Evolutionary conservation across 306 rosid species (phyloP).

Genomic region (Coriaria nepalensis): DNA sequence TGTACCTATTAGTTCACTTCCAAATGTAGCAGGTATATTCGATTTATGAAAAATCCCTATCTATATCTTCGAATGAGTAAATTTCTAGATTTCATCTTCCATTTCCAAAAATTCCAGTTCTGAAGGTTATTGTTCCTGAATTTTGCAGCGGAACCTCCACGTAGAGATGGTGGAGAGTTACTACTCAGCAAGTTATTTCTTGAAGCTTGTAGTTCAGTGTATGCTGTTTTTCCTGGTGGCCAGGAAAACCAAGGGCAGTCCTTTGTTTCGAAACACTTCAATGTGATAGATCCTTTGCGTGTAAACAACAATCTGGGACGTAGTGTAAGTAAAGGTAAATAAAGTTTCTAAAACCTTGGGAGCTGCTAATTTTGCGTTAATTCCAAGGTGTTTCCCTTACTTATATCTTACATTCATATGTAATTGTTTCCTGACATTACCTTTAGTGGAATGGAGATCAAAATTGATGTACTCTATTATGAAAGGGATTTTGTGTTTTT

Average conservation of each 20-base stretch:
- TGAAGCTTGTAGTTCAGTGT: slow-evolving; percentile 60
- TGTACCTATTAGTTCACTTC: slow-evolving; percentile 76
- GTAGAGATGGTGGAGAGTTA: slow-evolving; percentile 84
- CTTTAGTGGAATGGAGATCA: too few relatives aligned
- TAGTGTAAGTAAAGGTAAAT: slow-evolving; percentile 94
- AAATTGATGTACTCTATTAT: too few relatives aligned
- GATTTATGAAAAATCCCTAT: slow-evolving; percentile 9
- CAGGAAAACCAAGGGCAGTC: slow-evolving; percentile 80
- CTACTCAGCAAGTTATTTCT: slow-evolving; percentile 74
- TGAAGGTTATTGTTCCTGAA: slow-evolving; percentile 9
- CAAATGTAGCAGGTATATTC: slow-evolving; percentile 79
- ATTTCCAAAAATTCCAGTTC: slow-evolving; percentile 3
- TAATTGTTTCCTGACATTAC: not conserved
- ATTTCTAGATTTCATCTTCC: slow-evolving; percentile 6
- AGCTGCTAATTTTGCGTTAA: slow-evolving; percentile 9
- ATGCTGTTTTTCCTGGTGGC: slow-evolving; percentile 78
- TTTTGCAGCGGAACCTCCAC: slow-evolving; percentile 83
- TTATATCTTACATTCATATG: not conserved
- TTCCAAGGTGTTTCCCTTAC: slow-evolving; percentile 1
- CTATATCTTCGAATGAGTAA: slow-evolving; percentile 3
- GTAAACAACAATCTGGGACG: slow-evolving; percentile 98
- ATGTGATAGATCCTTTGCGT: slow-evolving; percentile 96
- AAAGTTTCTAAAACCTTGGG: slow-evolving; percentile 4
- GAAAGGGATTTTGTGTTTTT: too few relatives aligned
- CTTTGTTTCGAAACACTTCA: slow-evolving; percentile 84